phyloP scores from a whole-genome alignment of 306 rosid species.

The Lathyrus oleraceus region DNA sequence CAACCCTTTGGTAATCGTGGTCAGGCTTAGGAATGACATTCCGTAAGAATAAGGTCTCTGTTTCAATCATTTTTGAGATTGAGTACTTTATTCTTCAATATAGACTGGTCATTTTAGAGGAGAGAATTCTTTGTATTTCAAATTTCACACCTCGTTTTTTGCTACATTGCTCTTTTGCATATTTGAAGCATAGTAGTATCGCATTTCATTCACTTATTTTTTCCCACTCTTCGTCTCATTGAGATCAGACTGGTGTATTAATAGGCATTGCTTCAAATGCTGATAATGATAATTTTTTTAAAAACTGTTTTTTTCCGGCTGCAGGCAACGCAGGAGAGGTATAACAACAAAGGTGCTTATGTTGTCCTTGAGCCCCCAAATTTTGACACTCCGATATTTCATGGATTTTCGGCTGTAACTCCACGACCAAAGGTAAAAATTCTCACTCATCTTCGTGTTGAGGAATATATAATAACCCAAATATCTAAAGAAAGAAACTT shows the following conservation, averaged over 20 bases:
- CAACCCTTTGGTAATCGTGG: too few relatives aligned
- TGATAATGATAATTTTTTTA: background rate
- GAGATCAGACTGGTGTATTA: background rate
- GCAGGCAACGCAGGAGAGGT: conserved; percentile 74
- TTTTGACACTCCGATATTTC: conserved; percentile 73
- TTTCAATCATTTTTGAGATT: background rate
- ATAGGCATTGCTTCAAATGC: background rate
- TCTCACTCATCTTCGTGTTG: conserved; percentile 6
- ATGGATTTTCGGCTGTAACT: conserved; percentile 66
- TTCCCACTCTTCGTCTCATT: background rate
- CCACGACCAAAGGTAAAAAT: conserved; percentile 77
- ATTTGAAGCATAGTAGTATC: background rate
- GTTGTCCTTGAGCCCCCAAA: conserved; percentile 72
- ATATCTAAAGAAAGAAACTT: background rate
- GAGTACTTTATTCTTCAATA: too few relatives aligned
- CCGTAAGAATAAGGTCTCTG: background rate
- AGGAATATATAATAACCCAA: background rate
- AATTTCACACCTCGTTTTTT: too few relatives aligned
- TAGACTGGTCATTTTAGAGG: background rate
- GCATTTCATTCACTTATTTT: background rate
- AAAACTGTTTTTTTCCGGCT: conserved; percentile 6
- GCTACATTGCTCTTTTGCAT: too few relatives aligned
- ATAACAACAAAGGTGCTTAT: conserved; percentile 80
- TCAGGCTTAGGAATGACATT: background rate
- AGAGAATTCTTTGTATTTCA: too few relatives aligned